These are phyloP conservation scores for Fusarium brachygibbosum DNA, from an alignment of 2,329 filamentous ascomycete species.

Conservation along the genomic window DNA sequence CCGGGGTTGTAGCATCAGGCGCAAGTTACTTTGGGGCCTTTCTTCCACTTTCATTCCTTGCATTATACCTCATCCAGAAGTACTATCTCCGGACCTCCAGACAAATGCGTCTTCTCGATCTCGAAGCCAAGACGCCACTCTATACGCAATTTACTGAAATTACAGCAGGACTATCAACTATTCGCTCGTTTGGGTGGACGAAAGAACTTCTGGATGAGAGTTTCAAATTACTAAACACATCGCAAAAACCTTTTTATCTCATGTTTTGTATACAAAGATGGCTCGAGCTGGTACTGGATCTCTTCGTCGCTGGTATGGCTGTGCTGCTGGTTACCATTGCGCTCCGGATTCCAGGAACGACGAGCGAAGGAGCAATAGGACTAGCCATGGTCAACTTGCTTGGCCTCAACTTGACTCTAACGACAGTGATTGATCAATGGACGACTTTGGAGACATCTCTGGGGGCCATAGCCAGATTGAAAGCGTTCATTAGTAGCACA, in stretches of 20 bases:
- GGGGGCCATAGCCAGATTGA: conserved; percentile 54
- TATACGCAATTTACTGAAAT: conserved; percentile 66
- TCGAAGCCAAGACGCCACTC: conserved; percentile 64
- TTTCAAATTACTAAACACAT: conserved; percentile 56
- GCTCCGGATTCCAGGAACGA: conserved; percentile 47
- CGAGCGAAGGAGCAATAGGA: conserved; percentile 51
- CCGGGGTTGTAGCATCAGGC: conserved; percentile 45
- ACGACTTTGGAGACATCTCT: conserved; percentile 55
- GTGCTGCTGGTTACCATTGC: conserved; percentile 61
- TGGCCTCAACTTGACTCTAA: conserved; percentile 50
- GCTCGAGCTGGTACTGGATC: conserved; percentile 62
- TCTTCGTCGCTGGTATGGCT: conserved; percentile 63
- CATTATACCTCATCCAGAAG: conserved; percentile 61
- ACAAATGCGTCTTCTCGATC: conserved; percentile 64
- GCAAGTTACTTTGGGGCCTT: conserved; percentile 53
- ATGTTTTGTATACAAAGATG: conserved; percentile 64
- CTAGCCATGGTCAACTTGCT: conserved; percentile 50
- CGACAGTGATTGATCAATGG: conserved; percentile 53
- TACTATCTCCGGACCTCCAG: conserved; percentile 66
- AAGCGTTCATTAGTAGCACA: conserved; percentile 49
- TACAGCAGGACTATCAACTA: conserved; percentile 60
- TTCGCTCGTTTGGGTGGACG: conserved; percentile 65
- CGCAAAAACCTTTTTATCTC: conserved; percentile 64
- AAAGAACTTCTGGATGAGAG: conserved; percentile 54
- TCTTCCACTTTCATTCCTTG: conserved; percentile 58